Base-by-base conservation (phyloP, 2,329 filamentous ascomycete species). In the Colletotrichum zoysiae region DNA sequence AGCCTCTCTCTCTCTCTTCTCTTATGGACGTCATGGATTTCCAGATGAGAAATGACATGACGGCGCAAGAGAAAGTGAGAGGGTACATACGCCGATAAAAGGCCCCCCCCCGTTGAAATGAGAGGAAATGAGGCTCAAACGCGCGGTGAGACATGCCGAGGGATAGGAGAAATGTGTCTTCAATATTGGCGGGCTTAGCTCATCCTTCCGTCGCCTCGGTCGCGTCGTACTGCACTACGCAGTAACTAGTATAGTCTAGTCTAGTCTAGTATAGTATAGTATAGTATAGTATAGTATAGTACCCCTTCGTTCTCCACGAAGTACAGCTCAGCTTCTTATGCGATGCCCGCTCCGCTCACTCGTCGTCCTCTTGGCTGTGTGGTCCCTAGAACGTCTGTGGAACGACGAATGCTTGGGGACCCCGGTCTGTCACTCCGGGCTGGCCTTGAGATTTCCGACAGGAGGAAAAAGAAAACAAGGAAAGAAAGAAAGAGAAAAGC, bases 91-190 rank as follows among this genome's bases (percentile, higher is more conserved):
- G n/a, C n/a, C n/a, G n/a, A n/a, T n/a, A n/a, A n/a, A n/a, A n/a
- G n/a, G n/a, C 26, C 26, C 26, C 26, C 26, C 26, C 7, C 44
- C 44, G 20, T 48, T 20, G 16, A 60, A 20, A 33, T 50, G 23
- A 23, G 65, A 59, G 65, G 65, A 64, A 64, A 59, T 71, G 69
- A 68, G 58, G 65, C 69, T 68, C 69, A 71, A 68, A 71, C 65
- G 46, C 11, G 1, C 20, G 16, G 53, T 53, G 46, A 71, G 44
- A 71, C 69, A 71, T 46, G 8, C 23, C 12, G 8, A 46, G 35
- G 38, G 30, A 11, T 23, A n/a, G 14, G 65, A 57, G 58, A 48
- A 64, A 64, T 58, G 55, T 51, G 51, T 63, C 64, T 71, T 51
- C 35, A 40, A 48, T 53, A 16, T 44, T 30, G 18, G 57, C 9